A percentile compares a stretch with the other conserved stretches of the same genome.
phyloP scores from a whole-genome alignment of 129 eudicot species.

The Flaveria sonorensis region DNA sequence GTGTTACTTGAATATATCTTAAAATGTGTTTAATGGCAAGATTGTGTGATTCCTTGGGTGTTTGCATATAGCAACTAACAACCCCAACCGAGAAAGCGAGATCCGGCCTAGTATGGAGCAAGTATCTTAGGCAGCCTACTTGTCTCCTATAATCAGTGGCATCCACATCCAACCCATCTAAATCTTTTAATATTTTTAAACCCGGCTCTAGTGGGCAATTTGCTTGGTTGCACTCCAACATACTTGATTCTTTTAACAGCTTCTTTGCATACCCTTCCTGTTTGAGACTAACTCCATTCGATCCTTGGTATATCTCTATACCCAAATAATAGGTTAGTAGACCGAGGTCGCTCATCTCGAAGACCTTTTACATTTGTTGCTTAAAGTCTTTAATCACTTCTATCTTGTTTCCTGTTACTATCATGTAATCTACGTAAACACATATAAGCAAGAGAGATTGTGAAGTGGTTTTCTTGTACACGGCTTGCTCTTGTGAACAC shows the following conservation, averaged over 20 bases:
- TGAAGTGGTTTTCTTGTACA: background rate
- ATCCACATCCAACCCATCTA: no score
- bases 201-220: no score
- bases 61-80: no score
- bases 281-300: background rate
- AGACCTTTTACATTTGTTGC: background rate
- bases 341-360: background rate
- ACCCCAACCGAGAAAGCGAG: no score
- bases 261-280: background rate
- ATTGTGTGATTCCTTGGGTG: no score
- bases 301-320: background rate
- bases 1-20: no score
- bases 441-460: background rate
- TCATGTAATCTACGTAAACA: background rate
- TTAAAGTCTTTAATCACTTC: background rate
- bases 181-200: no score
- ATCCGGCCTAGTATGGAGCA: no score
- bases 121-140: no score
- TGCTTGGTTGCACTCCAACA: no score
- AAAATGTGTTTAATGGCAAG: no score
- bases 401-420: background rate
- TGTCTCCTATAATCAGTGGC: no score
- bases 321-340: background rate
- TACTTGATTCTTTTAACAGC: background rate
- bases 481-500: background rate